Conservation (phyloP, 2,329 filamentous ascomycete species). For the Talaromyces verruculosus region DNA sequence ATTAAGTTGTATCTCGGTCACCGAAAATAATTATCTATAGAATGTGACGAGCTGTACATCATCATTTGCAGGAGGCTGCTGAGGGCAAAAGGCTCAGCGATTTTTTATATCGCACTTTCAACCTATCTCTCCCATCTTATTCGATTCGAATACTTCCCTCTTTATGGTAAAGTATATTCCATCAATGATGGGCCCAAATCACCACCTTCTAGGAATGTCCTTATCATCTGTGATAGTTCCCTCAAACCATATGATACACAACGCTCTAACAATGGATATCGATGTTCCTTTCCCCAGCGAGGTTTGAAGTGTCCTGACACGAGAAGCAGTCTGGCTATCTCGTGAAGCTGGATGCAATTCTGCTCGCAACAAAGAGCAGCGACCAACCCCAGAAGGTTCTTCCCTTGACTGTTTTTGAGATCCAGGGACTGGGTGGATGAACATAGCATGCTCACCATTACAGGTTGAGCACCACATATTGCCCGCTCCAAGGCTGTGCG, state of each 20-base stretch:
- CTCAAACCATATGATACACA: background rate
- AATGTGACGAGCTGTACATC: background rate
- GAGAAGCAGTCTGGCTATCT: background rate
- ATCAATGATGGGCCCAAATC: background rate
- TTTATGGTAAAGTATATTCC: background rate
- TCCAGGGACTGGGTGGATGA: too few relatives aligned
- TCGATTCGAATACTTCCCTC: background rate
- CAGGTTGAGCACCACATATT: too few relatives aligned
- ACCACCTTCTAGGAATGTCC: background rate
- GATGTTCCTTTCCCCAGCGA: background rate
- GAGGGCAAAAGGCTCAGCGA: background rate
- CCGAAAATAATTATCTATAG: background rate
- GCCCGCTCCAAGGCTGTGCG: too few relatives aligned
- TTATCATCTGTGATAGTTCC: background rate
- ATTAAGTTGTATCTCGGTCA: background rate
- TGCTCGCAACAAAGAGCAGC: background rate
- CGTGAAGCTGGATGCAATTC: background rate
- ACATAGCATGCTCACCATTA: too few relatives aligned
- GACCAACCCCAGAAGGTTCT: background rate
- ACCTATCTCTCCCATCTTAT: background rate
- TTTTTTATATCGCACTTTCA: background rate
- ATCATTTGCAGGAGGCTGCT: background rate
- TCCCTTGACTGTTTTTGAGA: too few relatives aligned
- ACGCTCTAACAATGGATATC: background rate
- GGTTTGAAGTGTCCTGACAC: background rate